A percentile compares a stretch with the other conserved stretches of the same genome.
Evolutionary conservation across 768 basidiomycete species (phyloP).

Genomic region (Lactarius hengduanensis): DNA sequence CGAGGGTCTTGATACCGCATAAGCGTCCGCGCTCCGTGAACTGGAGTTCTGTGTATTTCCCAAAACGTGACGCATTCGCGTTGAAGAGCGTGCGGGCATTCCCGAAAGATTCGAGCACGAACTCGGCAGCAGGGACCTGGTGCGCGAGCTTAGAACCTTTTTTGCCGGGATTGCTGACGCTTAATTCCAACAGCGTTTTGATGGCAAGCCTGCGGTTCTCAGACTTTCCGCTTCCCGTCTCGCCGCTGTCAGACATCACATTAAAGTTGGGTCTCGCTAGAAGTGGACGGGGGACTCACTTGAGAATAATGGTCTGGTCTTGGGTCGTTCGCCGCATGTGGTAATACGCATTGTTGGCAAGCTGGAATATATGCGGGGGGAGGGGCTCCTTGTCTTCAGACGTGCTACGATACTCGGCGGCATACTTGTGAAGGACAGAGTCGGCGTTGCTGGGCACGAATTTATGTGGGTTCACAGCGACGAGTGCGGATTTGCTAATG

Average conservation of each 20-base stretch:
- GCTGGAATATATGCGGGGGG: constrained; percentile 89
- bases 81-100: constrained; percentile 91
- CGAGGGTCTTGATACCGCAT: constrained; percentile 88
- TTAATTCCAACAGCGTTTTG: constrained; percentile 88
- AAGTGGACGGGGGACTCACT: constrained; percentile 47
- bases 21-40: constrained; percentile 91
- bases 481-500: constrained; percentile 67
- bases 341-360: constrained; percentile 90
- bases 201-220: constrained; percentile 89
- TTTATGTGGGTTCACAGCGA: constrained; percentile 93
- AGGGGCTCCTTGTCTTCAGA: constrained; percentile 56
- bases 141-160: constrained; percentile 85
- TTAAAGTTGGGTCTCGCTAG: neutral
- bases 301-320: constrained; percentile 88
- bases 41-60: constrained; percentile 97
- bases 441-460: constrained; percentile 84
- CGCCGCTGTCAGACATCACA: constrained; percentile 56
- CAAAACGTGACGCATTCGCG: constrained; percentile 93
- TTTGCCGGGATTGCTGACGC: constrained; percentile 85
- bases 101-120: constrained; percentile 93
- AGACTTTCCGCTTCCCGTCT: constrained; percentile 92
- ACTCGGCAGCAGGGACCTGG: constrained; percentile 91
- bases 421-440: constrained; percentile 80
- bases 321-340: constrained; percentile 93
- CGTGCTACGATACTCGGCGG: constrained; percentile 80